These are phyloP conservation scores for Durusdinium trenchii DNA, from an alignment of 73 alveolate genomes.

Conservation along the genomic window DNA sequence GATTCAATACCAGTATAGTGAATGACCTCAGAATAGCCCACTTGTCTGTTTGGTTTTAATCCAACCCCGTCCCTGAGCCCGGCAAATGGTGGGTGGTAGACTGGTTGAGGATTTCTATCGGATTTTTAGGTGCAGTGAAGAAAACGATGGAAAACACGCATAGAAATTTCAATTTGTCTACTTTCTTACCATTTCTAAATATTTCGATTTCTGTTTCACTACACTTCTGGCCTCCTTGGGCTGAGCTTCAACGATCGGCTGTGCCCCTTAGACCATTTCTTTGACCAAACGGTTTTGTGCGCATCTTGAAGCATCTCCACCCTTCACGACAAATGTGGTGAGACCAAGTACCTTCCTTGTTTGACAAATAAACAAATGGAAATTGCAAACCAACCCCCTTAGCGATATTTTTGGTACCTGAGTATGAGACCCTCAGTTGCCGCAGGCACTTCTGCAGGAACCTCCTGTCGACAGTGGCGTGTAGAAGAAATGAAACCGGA, in stretches of 20 bases:
- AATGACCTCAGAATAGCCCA: too few relatives aligned
- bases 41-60: not conserved
- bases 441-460: constrained; percentile 19
- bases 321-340: not conserved
- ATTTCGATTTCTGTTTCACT: too few relatives aligned
- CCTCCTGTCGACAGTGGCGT: not conserved
- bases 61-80: not conserved
- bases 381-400: too few relatives aligned
- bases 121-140: too few relatives aligned
- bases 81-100: not conserved
- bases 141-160: too few relatives aligned
- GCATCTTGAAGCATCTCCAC: not conserved
- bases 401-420: not conserved
- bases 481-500: not conserved
- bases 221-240: constrained; percentile 12
- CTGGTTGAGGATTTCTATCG: too few relatives aligned
- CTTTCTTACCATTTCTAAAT: too few relatives aligned
- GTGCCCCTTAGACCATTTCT: not conserved
- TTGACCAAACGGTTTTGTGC: not conserved
- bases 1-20: not conserved
- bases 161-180: too few relatives aligned
- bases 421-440: not conserved
- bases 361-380: too few relatives aligned
- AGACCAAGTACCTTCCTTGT: not conserved
- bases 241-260: constrained; percentile 31